Evolutionary conservation across 192 early-diverging fungal species (phyloP).

Genomic region (Coemansia sp.): DNA sequence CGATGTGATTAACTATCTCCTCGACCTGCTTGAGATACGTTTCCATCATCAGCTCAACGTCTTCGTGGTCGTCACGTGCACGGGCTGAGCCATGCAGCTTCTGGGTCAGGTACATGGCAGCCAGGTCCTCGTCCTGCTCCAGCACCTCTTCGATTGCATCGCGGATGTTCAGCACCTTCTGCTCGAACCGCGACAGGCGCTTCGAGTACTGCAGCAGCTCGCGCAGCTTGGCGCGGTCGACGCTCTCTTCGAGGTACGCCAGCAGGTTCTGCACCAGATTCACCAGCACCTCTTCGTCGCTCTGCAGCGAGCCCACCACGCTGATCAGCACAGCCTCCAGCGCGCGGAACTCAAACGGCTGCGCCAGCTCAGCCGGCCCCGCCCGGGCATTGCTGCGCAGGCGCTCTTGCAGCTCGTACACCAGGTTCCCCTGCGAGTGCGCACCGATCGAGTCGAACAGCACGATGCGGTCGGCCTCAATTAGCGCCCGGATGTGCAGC

Average conservation of each 20-base stretch:
- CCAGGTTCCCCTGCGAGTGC: conserved; percentile 71
- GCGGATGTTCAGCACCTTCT: conserved; percentile 72
- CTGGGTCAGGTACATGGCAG: conserved; percentile 83
- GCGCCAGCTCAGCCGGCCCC: conserved; percentile 9
- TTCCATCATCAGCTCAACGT: conserved; percentile 88
- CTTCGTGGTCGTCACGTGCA: conserved; percentile 71
- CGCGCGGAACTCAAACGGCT: conserved; percentile 62
- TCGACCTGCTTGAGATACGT: conserved; percentile 85
- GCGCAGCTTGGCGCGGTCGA: conserved; percentile 73
- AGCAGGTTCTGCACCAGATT: conserved; percentile 67
- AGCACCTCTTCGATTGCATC: conserved; percentile 78
- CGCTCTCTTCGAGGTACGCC: conserved; percentile 70
- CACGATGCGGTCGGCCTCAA: conserved; percentile 76
- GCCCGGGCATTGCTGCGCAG: conserved; percentile 52
- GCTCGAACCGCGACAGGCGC: conserved; percentile 74
- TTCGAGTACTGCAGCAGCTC: conserved; percentile 77
- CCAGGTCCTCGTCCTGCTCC: conserved; percentile 87
- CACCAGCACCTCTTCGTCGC: conserved; percentile 67
- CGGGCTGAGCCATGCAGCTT: conserved; percentile 65
- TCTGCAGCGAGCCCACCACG: conserved; percentile 67
- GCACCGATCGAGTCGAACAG: conserved; percentile 73
- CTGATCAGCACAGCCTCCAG: conserved; percentile 80
- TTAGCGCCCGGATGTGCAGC: conserved; percentile 75
- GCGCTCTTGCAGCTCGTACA: conserved; percentile 78
- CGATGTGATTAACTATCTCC: conserved; percentile 74